Base-by-base conservation (phyloP, 257 asterid species). In the Forsythia viridissima region DNA sequence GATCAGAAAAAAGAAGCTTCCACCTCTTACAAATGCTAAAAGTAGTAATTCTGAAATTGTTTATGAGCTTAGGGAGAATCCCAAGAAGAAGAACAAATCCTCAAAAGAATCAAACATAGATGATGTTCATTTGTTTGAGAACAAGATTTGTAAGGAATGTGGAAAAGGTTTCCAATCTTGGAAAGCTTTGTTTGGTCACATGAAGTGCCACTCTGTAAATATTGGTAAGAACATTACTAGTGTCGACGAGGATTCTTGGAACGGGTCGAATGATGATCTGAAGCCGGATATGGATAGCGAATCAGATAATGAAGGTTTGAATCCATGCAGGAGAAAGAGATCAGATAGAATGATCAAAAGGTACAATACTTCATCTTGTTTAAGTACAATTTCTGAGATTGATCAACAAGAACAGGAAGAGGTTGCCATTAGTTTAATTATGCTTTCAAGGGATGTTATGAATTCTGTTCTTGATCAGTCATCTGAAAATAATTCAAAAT, bases 101-200 rank as follows among this genome's bases (percentile, higher is more conserved):
- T 68, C 74, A 4, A 77, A 80, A 75, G 72, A 81, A n/a, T 48
- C 59, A 20, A 74, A 55, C 52, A 79, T 76, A 12, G 86, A 79
- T 46, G 84, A 76, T 3, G 82, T 70, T 72, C 63, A 80, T 80
- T 84, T 86, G 84, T 86, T 80, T 77, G 76, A 65, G 42, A 78
- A 65, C 24, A 93, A 84, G 77, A 34, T 71, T 63, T 92, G 98
- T 74, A 88, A 89, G 66, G 93, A 92, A 88, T 94, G 98, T 80
- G 98, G 97, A 21, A 92, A 87, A 81, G 77, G 85, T 15, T 94
- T 94, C 80, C 90, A 61, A n/a, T 91, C 97, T 63, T 87, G 92
- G 93, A 92, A 90, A 86, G 96, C 97, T 77, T 78, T 94, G 85
- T 94, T 91, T 84, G 96, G 97, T 21, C 98, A 92, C 84, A 94